phyloP scores from a whole-genome alignment of 805 yeast genomes.

The Ogataea neopini region DNA sequence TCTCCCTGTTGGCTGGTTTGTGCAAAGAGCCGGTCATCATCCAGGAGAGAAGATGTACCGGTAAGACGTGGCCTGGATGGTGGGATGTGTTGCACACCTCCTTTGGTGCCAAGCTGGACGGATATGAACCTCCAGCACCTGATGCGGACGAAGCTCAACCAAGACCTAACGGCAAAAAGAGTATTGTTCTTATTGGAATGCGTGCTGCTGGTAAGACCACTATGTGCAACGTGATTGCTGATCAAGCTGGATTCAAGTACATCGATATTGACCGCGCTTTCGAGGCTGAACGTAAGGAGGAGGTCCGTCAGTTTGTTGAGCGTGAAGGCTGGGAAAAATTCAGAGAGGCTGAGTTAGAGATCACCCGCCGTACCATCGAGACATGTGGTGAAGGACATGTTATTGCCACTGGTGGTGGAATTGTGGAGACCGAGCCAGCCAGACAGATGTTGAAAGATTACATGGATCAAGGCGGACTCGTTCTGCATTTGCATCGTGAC shows the following conservation, averaged over 20 bases:
- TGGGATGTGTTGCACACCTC: constrained; percentile 86
- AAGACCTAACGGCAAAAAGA: constrained; percentile 45
- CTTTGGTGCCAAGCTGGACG: constrained; percentile 67
- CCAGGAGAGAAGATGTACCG: constrained; percentile 88
- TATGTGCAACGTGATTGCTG: constrained; percentile 76
- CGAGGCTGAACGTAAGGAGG: constrained; percentile 51
- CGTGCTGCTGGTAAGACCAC: constrained; percentile 97
- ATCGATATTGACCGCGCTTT: constrained; percentile 77
- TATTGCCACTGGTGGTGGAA: constrained; percentile 95
- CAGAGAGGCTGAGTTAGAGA: constrained; percentile 62
- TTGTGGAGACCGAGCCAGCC: constrained; percentile 76
- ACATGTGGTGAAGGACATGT: constrained; percentile 53
- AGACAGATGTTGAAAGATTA: constrained; percentile 62
- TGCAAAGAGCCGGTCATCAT: constrained; percentile 60
- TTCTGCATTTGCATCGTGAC: constrained; percentile 87
- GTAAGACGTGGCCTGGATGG: constrained; percentile 99
- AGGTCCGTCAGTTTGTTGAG: constrained; percentile 62
- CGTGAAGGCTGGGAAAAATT: constrained; percentile 85
- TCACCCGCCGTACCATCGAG: constrained; percentile 52
- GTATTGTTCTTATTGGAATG: constrained; percentile 90
- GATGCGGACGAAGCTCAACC: constrained; percentile 20
- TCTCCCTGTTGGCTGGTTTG: constrained; percentile 82
- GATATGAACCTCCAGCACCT: constrained; percentile 50
- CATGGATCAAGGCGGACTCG: constrained; percentile 57
- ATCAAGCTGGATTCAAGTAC: constrained; percentile 62